A percentile compares a stretch with the other conserved stretches of the same genome.
phyloP scores from a whole-genome alignment of 306 rosid species.

The Boehmeria nivea region DNA sequence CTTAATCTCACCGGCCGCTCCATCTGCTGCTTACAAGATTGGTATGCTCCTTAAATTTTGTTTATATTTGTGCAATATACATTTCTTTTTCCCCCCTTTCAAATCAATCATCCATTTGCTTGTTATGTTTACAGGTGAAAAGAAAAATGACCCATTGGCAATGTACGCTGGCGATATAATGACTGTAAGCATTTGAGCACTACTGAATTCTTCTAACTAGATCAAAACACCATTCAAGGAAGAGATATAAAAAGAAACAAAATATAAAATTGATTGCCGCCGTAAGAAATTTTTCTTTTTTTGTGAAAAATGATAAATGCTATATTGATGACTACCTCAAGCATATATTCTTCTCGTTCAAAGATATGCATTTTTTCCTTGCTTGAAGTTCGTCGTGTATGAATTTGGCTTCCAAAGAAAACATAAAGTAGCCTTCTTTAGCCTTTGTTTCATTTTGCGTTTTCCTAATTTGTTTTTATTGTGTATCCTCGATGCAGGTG shows the following conservation, averaged over 20 bases:
- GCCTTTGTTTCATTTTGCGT: constrained; percentile 1
- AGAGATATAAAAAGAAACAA: no score
- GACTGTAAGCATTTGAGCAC: constrained; percentile 81
- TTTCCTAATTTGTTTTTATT: background rate
- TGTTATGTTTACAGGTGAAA: constrained; percentile 59
- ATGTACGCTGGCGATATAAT: constrained; percentile 97
- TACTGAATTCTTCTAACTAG: no score
- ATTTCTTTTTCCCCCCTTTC: background rate
- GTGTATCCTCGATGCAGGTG: constrained; percentile 42
- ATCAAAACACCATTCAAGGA: no score
- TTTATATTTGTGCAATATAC: constrained; percentile 10
- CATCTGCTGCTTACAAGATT: constrained; percentile 87
- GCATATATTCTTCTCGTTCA: no score
- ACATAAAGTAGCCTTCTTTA: no score
- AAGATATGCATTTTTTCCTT: no score
- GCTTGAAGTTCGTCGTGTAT: no score
- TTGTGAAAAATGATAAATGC: no score
- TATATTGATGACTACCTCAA: no score
- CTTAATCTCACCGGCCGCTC: constrained; percentile 92
- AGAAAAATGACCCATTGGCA: constrained; percentile 86
- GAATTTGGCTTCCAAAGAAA: no score
- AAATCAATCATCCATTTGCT: constrained; percentile 19
- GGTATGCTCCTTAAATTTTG: constrained; percentile 38
- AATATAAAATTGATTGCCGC: no score
- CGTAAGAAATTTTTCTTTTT: no score